Conservation (phyloP, 1,284 basidiomycete species). For the Heterobasidion occidentale region DNA sequence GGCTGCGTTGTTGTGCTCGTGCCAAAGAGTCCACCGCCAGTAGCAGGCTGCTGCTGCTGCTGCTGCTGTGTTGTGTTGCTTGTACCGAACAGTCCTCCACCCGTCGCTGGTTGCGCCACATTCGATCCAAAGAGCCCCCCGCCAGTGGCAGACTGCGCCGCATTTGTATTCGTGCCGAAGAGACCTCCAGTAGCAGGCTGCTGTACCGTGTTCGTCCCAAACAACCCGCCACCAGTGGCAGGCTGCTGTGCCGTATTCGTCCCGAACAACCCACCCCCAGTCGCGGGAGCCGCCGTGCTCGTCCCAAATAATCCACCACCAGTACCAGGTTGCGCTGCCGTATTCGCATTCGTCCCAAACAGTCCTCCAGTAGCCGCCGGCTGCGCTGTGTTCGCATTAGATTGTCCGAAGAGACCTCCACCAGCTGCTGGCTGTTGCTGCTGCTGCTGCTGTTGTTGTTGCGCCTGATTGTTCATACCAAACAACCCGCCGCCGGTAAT, state of each 20-base stretch:
- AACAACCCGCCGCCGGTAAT: conserved; percentile 3
- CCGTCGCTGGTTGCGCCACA: conserved; percentile 14
- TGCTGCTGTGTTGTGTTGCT: conserved; percentile 11
- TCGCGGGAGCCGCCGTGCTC: not conserved
- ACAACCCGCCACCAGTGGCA: conserved; percentile 4
- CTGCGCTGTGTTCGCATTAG: conserved; percentile 3
- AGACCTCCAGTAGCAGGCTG: conserved; percentile 10
- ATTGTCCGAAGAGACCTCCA: conserved; percentile 11
- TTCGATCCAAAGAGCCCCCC: conserved; percentile 21
- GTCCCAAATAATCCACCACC: conserved; percentile 4
- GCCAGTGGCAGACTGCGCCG: conserved; percentile 13
- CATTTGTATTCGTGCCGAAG: conserved; percentile 12
- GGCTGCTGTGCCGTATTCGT: not conserved
- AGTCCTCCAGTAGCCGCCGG: conserved; percentile 1
- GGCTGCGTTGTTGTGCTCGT: conserved; percentile 13
- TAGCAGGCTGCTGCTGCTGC: conserved; percentile 7
- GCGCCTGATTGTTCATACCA: not conserved
- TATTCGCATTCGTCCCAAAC: conserved; percentile 2
- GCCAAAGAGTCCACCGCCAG: conserved; percentile 24
- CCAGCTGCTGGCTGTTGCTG: conserved; percentile 4
- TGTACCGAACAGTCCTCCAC: conserved; percentile 28
- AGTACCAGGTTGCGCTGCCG: not conserved
- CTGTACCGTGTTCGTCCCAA: conserved; percentile 1
- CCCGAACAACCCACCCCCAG: not conserved
- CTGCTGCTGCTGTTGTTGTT: conserved; percentile 2